phyloP scores from a whole-genome alignment of 148 eudicot genomes.

The Fagopyrum homotropicum region DNA sequence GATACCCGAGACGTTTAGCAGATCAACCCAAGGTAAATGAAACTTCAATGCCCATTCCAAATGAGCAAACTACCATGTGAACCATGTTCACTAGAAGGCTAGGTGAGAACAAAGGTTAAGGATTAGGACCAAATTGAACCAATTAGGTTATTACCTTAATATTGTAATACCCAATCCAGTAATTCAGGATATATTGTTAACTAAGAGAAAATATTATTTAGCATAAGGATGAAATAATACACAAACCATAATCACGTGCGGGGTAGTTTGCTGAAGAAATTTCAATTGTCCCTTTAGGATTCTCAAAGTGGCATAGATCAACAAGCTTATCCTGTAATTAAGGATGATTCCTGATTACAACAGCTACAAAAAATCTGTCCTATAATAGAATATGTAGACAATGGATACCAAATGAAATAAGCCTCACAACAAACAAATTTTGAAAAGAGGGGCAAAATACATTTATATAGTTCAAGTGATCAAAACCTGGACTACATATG shows the following conservation, averaged over 20 bases:
- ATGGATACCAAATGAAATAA: background rate
- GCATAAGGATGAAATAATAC: conserved; percentile 2
- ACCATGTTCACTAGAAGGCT: conserved; percentile 6
- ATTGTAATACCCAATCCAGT: background rate
- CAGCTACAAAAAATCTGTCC: conserved; percentile 98
- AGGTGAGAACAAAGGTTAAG: background rate
- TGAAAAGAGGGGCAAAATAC: background rate
- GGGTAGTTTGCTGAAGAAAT: conserved; percentile 95
- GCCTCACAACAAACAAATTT: background rate
- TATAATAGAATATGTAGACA: conserved; percentile 26
- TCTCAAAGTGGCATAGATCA: conserved; percentile 96
- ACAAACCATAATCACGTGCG: conserved; percentile 80
- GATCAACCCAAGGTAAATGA: background rate
- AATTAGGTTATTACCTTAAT: background rate
- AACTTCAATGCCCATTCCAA: background rate
- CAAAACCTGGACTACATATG: background rate
- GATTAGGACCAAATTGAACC: background rate
- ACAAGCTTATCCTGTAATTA: conserved; percentile 77
- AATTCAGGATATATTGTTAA: background rate
- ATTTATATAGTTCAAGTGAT: background rate
- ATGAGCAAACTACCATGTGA: conserved; percentile 1
- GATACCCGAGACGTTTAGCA: too few species aligned
- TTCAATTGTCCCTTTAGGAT: conserved; percentile 90
- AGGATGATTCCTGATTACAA: conserved; percentile 63
- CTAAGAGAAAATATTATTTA: background rate